Evolutionary conservation across 495 filamentous ascomycete genomes (phyloP).

Genomic region (Annulohypoxylon stygium): DNA sequence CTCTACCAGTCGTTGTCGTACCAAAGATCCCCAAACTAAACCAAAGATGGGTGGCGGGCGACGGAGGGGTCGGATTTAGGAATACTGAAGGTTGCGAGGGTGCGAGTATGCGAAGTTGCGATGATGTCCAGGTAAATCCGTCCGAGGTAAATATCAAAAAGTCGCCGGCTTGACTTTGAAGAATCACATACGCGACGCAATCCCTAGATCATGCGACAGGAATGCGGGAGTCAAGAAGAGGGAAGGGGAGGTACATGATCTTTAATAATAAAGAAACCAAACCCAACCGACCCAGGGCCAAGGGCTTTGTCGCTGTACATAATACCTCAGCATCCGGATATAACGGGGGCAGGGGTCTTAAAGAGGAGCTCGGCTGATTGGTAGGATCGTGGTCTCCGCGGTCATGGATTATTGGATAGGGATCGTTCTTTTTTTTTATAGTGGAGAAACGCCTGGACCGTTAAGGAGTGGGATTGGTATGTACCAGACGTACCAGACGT

Average conservation of each 20-base stretch:
- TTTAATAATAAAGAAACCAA: slow-evolving; percentile 31
- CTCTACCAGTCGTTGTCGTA: slow-evolving; percentile 11
- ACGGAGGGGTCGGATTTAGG: not conserved
- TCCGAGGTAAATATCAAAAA: slow-evolving; percentile 8
- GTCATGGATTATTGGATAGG: slow-evolving; percentile 40
- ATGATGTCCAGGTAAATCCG: not conserved
- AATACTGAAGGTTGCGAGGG: not conserved
- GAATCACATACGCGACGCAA: slow-evolving; percentile 37
- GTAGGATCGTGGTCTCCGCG: slow-evolving; percentile 13
- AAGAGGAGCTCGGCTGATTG: slow-evolving; percentile 37
- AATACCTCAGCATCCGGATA: slow-evolving; percentile 44
- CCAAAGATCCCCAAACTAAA: slow-evolving; percentile 9
- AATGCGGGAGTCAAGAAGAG: slow-evolving; percentile 25
- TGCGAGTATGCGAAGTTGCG: no score
- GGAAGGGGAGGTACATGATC: slow-evolving; percentile 45
- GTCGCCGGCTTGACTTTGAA: slow-evolving; percentile 30
- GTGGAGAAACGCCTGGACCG: not conserved
- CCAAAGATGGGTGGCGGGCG: slow-evolving; percentile 11
- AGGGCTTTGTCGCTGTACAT: slow-evolving; percentile 29
- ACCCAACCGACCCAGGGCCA: not conserved
- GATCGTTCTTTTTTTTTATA: not conserved
- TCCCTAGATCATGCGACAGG: slow-evolving; percentile 37
- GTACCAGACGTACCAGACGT: not conserved
- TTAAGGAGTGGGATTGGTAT: slow-evolving; percentile 6
- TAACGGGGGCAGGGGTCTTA: slow-evolving; percentile 46